These are phyloP conservation scores for Agaricus blazei DNA, from an alignment of 768 basidiomycete genomes.

Conservation along the genomic window DNA sequence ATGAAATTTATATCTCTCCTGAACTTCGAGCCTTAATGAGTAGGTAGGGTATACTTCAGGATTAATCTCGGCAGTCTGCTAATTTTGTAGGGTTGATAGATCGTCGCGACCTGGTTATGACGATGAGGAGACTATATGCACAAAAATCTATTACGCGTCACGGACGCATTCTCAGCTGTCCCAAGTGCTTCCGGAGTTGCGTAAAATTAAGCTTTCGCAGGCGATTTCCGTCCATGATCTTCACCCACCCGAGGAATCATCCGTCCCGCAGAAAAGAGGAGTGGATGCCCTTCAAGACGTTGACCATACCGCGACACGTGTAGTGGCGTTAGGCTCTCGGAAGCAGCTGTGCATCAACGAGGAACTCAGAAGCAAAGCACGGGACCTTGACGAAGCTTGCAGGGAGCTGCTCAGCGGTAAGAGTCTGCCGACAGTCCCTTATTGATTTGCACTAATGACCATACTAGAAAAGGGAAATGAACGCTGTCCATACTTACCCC, in stretches of 20 bases:
- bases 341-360: conserved; percentile 94
- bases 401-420: conserved; percentile 72
- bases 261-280: conserved; percentile 20
- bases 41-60: conserved; percentile 43
- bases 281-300: conserved; percentile 20
- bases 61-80: background rate
- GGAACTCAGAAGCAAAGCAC: conserved; percentile 51
- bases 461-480: conserved; percentile 54
- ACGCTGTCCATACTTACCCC: conserved; percentile 75
- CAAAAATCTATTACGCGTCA: conserved; percentile 91
- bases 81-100: conserved; percentile 27
- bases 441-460: background rate
- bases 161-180: conserved; percentile 94
- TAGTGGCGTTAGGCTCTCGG: conserved; percentile 85
- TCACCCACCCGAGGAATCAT: conserved; percentile 13
- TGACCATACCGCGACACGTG: conserved; percentile 34
- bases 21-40: conserved; percentile 77
- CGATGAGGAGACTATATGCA: conserved; percentile 53
- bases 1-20: conserved; percentile 62
- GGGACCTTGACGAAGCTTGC: conserved; percentile 85
- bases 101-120: conserved; percentile 18
- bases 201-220: conserved; percentile 51
- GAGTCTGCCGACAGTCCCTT: conserved; percentile 7
- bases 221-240: conserved; percentile 21
- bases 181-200: conserved; percentile 84